Conservation (phyloP, 75 land plant species). For the Pinus tabuliformis region DNA sequence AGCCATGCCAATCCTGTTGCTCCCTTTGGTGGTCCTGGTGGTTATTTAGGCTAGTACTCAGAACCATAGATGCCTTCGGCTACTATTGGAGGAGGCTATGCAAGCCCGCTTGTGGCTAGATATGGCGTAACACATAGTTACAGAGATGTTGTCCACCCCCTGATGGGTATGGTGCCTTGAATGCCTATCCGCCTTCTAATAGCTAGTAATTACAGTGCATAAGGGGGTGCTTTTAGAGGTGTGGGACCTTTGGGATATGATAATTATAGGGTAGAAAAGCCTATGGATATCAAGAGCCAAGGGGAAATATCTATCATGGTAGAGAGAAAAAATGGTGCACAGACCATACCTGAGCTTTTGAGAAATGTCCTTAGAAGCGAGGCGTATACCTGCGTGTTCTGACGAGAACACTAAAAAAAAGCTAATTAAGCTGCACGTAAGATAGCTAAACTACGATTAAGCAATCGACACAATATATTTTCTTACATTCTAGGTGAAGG, state of each 20-base stretch:
- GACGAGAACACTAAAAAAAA: no score
- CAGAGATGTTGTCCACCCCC: constrained; percentile 2
- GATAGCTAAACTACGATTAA: no score
- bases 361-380: no score
- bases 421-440: no score
- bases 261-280: constrained; percentile 19
- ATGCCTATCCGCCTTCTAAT: constrained; percentile 52
- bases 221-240: constrained; percentile 11
- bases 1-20: constrained; percentile 11
- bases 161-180: constrained; percentile 24
- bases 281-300: constrained; percentile 12
- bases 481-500: no score
- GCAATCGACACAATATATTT: no score
- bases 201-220: constrained; percentile 11
- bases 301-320: no score
- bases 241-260: constrained; percentile 4
- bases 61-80: constrained; percentile 24
- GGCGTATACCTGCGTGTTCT: no score
- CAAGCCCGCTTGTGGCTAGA: constrained; percentile 41
- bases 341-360: no score
- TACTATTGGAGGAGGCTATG: constrained; percentile 18
- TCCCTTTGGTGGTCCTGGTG: constrained; percentile 35
- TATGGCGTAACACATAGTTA: constrained; percentile 18
- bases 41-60: constrained; percentile 13
- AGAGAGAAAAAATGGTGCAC: no score